A percentile compares a stretch with the other conserved stretches of the same genome.
phyloP scores from a whole-genome alignment of 306 rosid species.

The Fragaria iinumae region DNA sequence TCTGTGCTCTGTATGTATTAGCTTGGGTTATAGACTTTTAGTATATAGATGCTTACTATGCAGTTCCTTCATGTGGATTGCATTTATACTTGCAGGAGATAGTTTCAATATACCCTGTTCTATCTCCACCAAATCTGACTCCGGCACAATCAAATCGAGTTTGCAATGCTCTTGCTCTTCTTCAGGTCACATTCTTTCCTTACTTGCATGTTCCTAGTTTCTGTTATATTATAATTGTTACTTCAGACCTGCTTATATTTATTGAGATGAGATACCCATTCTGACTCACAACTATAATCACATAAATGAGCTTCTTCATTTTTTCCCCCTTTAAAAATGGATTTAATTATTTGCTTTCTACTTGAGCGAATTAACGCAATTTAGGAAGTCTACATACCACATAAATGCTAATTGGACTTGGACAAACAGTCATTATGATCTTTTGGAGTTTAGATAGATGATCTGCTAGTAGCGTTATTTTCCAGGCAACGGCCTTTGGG shows the following conservation, averaged over 20 bases:
- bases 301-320: background rate
- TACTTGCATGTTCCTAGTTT: background rate
- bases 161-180: conserved; percentile 93
- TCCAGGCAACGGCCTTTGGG: background rate
- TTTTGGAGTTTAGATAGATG: background rate
- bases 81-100: conserved; percentile 58
- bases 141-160: conserved; percentile 82
- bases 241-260: background rate
- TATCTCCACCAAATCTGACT: conserved; percentile 72
- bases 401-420: background rate
- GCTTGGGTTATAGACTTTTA: background rate
- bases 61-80: background rate
- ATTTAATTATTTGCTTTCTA: background rate
- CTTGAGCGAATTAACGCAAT: conserved; percentile 2
- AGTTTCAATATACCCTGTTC: conserved; percentile 66
- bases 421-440: background rate
- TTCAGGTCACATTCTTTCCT: conserved; percentile 57
- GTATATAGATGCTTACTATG: background rate
- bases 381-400: background rate
- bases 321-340: background rate
- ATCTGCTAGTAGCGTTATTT: background rate
- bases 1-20: background rate
- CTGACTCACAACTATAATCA: background rate
- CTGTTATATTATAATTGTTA: background rate
- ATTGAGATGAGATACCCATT: background rate